Base-by-base conservation (phyloP, 148 eudicot species). In the Spergularia bocconei region DNA sequence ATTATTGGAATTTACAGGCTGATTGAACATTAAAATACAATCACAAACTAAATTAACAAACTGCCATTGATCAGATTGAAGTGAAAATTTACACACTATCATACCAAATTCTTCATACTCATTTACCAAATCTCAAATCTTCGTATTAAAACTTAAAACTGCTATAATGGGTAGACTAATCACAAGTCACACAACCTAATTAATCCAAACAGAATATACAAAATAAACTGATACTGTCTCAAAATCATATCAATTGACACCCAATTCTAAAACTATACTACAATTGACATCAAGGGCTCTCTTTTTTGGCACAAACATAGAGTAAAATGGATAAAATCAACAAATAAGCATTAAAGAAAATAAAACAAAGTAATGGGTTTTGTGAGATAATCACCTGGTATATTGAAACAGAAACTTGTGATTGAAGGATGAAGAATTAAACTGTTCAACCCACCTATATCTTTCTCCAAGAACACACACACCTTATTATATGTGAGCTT, bases 381-480 rank as follows among this genome's bases (percentile, higher is more conserved):
- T 7, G 36, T 13, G 58, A 68, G 47, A 62, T 55, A 63, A 70
- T 63, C 16, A 80, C 82, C 82, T 75, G 67, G 23, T 60, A 74
- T 38, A 39, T 29, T 63, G 71, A 25, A 55, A 25, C 57, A 61
- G 14, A 41, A 63, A 3, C 15, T 51, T 29, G 41, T 67, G 72
- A 19, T 29, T 29, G 36, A 29, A 29, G 36, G 78, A 67, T 19
- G 57, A 21, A 48, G 36, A 29, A 11, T 65, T n/a, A n/a, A n/a
- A n/a, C n/a, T n/a, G n/a, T n/a, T n/a, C n/a, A n/a, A n/a, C n/a
- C n/a, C n/a, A n/a, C n/a, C n/a, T n/a, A n/a, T n/a, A n/a, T n/a
- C n/a, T n/a, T n/a, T n/a, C n/a, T n/a, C n/a, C n/a, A n/a, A n/a
- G n/a, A n/a, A n/a, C n/a, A n/a, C n/a, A n/a, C n/a, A n/a, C n/a